Base-by-base conservation (phyloP, 2,329 filamentous ascomycete genomes). In the Fusarium verrucosum region DNA sequence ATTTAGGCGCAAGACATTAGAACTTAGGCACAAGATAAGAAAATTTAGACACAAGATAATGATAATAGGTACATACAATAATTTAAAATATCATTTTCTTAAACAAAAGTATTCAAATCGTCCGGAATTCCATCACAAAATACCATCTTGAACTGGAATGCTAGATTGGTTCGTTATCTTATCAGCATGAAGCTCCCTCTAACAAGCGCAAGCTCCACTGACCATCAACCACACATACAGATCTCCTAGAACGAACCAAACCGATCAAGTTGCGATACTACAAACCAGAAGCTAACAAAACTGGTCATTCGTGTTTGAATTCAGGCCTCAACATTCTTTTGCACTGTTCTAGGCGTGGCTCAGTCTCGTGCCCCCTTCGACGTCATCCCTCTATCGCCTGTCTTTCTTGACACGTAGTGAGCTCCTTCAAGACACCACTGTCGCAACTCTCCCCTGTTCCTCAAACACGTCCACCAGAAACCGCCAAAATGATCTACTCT, bases 401-500 rank as follows among this genome's bases (percentile, higher is more conserved):
- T 35, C 63, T 65, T 51, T 72, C 65, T 72, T 70, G 70, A 71
- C 70, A 72, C 69, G 70, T 72, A 55, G 62, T 59, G 47, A 58
- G 46, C 40, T 49, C 42, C 43, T 38, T 35, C 32, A 60, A 35
- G 32, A 47, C 36, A 56, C 38, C 30, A 58, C 54, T 62, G 61
- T 59, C 52, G 37, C 55, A 38, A 32, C 40, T 30, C 30, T 54
- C 23, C 14, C 49, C 55, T 40, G n/a, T 28, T 46, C 14, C 36
- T 38, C 45, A 19, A n/a, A n/a, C 22, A 43, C 19, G 17, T 17
- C 16, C 32, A 40, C 40, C 17, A 32, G 22, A 23, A 64, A 23
- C 32, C 42, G 32, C 60, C 42, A 56, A 42, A 52, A 95, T 94
- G 93, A 94, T 97, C 73, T 88, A 87, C 77, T 95, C 94, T 73